Base-by-base conservation (phyloP, 2,329 filamentous ascomycete genomes). In the Ascochyta clinopodiicola region DNA sequence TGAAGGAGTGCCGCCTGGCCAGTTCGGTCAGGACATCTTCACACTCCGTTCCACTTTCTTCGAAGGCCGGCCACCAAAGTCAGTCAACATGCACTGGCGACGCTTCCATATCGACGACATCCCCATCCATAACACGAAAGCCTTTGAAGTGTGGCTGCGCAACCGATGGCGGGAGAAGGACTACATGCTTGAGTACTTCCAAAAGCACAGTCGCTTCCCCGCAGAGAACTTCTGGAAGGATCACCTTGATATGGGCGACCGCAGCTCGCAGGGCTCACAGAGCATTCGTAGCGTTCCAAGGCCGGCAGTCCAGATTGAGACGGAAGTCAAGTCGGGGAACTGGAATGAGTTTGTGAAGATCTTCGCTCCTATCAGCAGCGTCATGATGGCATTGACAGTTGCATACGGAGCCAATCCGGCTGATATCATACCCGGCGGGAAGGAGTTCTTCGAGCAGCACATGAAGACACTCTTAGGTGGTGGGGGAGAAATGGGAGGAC, bases 11-110 rank as follows among this genome's bases (percentile, higher is more conserved):
- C 90, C 91, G 4, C 68, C 67, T 1, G 80, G 79, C 35, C 84
- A 89, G 66, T 97, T 88, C 64, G 93, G 94, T n/a, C 93, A 98
- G 72, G 87, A 96, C 44, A 89, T 91, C 68, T 98, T 96, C 75
- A 93, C 91, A 0, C 81, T 99, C 4, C 85, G 86, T 2, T 92
- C 92, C 44, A 96, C 92, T 4, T 96, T 95, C 72, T 88, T 97
- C 60, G 86, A 95, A 74, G 93, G 95, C 12, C 86, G 91, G 1
- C 89, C 93, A 0, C 95, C 94, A 1, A 96, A 93, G 73, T 96
- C 92, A 1, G 93, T 98, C 68, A 98, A 97, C 76, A 93, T 98
- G 81, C 90, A 96, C 77, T 99, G 94, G 92, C 87, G 95, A 48
- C 87, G 92, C 9, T 97, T 96, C 76, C 84, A 85, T 31, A 73